A percentile compares a stretch with the other conserved stretches of the same genome.
phyloP scores from a whole-genome alignment of 257 asterid species.

The Coffea eugenioides region DNA sequence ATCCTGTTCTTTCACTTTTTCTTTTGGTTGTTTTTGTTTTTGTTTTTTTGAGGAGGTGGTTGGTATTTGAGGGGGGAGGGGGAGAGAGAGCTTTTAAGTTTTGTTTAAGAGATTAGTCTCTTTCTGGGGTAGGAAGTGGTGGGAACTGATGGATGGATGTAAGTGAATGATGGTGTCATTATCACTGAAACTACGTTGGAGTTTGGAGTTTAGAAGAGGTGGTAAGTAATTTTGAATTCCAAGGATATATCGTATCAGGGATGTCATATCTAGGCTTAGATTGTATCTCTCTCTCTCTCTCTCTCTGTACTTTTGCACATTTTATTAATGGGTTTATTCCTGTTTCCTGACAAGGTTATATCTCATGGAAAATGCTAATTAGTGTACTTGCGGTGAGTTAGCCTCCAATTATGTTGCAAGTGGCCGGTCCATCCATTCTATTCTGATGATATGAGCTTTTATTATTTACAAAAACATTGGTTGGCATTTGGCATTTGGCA shows the following conservation, averaged over 20 bases:
- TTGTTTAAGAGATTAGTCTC: constrained; percentile 3
- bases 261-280: constrained; percentile 6
- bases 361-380: background rate
- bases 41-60: background rate
- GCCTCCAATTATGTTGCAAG: background rate
- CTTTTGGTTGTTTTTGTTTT: no score
- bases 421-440: background rate
- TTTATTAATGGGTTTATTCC: constrained; percentile 10
- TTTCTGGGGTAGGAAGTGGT: constrained; percentile 6
- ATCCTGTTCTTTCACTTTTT: background rate
- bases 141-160: constrained; percentile 5
- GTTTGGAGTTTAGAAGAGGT: background rate
- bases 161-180: constrained; percentile 13
- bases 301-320: constrained; percentile 5
- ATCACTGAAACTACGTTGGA: constrained; percentile 1
- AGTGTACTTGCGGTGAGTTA: background rate
- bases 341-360: constrained; percentile 16
- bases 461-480: no score
- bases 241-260: background rate
- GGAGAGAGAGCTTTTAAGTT: background rate
- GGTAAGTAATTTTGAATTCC: background rate
- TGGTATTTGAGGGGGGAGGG: background rate
- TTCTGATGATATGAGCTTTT: background rate
- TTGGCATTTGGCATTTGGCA: background rate
- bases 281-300: background rate